phyloP scores from a whole-genome alignment of 163 green algal genomes.

The Chlorella variabilis region DNA sequence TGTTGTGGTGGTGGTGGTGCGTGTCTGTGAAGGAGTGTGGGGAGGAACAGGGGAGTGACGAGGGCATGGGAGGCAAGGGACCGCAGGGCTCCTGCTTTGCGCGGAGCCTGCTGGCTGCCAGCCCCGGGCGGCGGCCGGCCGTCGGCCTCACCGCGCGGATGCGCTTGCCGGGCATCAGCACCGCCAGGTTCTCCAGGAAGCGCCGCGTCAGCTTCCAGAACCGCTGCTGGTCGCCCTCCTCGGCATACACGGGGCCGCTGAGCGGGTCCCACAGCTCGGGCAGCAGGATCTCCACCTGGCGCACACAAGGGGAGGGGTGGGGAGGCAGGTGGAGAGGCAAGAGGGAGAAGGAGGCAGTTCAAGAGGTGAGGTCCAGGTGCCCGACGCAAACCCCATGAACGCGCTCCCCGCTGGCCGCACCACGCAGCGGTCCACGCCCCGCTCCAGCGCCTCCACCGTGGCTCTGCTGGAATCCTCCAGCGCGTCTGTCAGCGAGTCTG shows the following conservation, averaged over 20 bases:
- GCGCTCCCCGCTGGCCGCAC: too few species aligned
- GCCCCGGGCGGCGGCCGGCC: background rate
- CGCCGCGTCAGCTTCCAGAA: slow-evolving; percentile 92
- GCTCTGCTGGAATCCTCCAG: slow-evolving; percentile 69
- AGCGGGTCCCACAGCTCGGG: slow-evolving; percentile 75
- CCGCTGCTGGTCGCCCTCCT: slow-evolving; percentile 84
- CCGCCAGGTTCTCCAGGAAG: slow-evolving; percentile 81
- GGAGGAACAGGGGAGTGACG: too few species aligned
- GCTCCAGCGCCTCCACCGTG: slow-evolving; percentile 65
- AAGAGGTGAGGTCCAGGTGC: background rate
- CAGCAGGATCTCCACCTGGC: slow-evolving; percentile 86
- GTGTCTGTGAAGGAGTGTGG: too few species aligned
- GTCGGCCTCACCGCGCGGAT: slow-evolving; percentile 31
- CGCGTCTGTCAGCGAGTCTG: slow-evolving; percentile 82
- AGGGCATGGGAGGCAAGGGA: too few species aligned
- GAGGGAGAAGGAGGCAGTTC: too few species aligned
- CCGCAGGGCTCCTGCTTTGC: too few species aligned
- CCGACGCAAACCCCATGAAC: too few species aligned
- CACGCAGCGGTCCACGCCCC: slow-evolving; percentile 54
- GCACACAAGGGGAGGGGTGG: background rate
- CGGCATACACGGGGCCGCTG: slow-evolving; percentile 58
- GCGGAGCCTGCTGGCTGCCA: background rate
- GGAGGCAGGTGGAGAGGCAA: too few species aligned
- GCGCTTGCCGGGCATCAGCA: slow-evolving; percentile 23
- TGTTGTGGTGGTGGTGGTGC: too few species aligned